Percentiles rank a stretch among this genome's conserved stretches.
These are phyloP conservation scores for Fusarium anthophilum DNA, from an alignment of 2,329 filamentous ascomycete species.

Conservation along the genomic window DNA sequence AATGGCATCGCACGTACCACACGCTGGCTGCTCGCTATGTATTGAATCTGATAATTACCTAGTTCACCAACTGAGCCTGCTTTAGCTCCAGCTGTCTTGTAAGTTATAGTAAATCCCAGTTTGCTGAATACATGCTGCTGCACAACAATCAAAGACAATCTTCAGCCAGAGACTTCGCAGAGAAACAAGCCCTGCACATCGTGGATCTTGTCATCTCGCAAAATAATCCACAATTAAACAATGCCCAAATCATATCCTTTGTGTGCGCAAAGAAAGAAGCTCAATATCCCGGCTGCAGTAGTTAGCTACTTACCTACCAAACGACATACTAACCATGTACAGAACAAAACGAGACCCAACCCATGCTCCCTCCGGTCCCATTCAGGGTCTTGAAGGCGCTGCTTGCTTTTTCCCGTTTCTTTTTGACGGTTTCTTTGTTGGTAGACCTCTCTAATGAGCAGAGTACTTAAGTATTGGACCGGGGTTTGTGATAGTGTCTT, in stretches of 20 bases:
- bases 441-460: background rate
- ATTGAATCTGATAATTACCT: background rate
- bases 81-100: background rate
- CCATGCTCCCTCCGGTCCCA: constrained; percentile 16
- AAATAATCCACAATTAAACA: background rate
- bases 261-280: constrained; percentile 1
- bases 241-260: background rate
- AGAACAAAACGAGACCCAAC: constrained; percentile 2
- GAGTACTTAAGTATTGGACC: background rate
- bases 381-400: constrained; percentile 14
- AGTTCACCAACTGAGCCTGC: background rate
- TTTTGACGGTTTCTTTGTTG: constrained; percentile 1
- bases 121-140: background rate
- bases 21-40: background rate
- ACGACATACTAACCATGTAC: constrained; percentile 5
- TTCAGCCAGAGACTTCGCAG: background rate
- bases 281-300: constrained; percentile 8
- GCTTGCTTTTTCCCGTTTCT: constrained; percentile 6
- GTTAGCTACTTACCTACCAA: background rate
- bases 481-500: constrained; percentile 5
- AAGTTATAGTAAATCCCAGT: background rate
- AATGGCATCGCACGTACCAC: constrained; percentile 24
- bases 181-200: background rate
- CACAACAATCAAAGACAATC: background rate
- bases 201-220: background rate